Evolutionary conservation across 441 rosid species (phyloP), one percentile per base, ranked within the genome.

Genomic region (Adansonia rubrostipa): DNA sequence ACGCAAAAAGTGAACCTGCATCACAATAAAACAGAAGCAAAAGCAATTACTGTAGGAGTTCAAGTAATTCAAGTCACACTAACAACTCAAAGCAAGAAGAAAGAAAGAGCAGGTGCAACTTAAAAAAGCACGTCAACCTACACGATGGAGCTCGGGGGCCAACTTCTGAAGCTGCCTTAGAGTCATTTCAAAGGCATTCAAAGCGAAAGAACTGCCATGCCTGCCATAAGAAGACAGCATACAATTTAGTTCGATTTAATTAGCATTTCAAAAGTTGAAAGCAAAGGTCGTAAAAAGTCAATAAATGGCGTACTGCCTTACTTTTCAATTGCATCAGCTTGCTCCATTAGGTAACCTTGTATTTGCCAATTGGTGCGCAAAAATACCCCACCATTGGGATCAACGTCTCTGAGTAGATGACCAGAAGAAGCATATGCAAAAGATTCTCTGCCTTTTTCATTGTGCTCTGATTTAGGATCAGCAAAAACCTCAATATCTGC

Each of bases 131-230:
- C 28, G 62, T 78, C 78, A 80, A 86, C 95, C 82, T 86, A 96
- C 99, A 76, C 97, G 96, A 83, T 96, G 97, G 78, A 94, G 81
- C 85, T 94, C 99, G 76, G 99, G 97, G 79, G 97, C 97, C 87
- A 94, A 85, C 75, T 84, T 93, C 83, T 88, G 90, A 74, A 94
- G 97, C 85, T 89, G 93, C 79, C 87, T 80, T 80, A 96, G 84
- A 81, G 89, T 81, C 82, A 81, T 80, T 76, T 94, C 97, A 73
- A 93, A 88, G 65, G 92, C 81, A 84, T 87, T 90, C 76, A 88
- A 84, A 76, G 93, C 85, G 82, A 91, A 89, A 61, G 95, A 87
- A 81, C 92, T 86, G 64, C 94, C 92, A 85, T 88, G 86, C 85
- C 99, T 93, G 90, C 76, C 77, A 85, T 71, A 84, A 80, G 58